phyloP scores from a whole-genome alignment of 2,329 filamentous ascomycete genomes.

The Pseudogymnoascus sp. region DNA sequence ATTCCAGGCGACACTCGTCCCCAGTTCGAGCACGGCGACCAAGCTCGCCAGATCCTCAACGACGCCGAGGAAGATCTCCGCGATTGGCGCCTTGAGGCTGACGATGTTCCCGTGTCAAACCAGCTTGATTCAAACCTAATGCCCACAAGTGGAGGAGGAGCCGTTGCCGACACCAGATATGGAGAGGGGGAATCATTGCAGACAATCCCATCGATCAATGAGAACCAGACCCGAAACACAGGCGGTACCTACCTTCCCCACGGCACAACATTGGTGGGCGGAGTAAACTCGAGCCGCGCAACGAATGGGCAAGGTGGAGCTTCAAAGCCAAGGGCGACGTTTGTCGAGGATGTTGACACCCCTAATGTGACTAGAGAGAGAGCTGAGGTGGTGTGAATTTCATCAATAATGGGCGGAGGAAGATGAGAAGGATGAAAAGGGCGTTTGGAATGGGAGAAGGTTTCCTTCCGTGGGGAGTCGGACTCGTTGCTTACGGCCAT shows the following conservation, averaged over 20 bases:
- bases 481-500: slow-evolving; percentile 1
- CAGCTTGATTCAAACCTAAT: slow-evolving; percentile 9
- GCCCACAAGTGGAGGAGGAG: background rate
- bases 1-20: slow-evolving; percentile 73
- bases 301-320: background rate
- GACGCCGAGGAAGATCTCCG: slow-evolving; percentile 85
- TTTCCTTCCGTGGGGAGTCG: background rate
- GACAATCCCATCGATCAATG: background rate
- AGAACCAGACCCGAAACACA: background rate
- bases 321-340: background rate
- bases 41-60: slow-evolving; percentile 78
- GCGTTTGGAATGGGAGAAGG: slow-evolving; percentile 1
- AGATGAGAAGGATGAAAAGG: background rate
- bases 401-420: background rate
- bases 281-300: background rate
- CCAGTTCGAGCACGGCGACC: slow-evolving; percentile 55
- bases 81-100: slow-evolving; percentile 48
- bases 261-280: background rate
- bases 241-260: slow-evolving; percentile 2
- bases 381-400: background rate
- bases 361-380: background rate
- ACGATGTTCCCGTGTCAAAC: slow-evolving; percentile 17
- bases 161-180: background rate
- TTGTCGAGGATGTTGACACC: background rate
- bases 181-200: background rate